phyloP scores from a whole-genome alignment of 140 eudicot species.

The Anethum foeniculum region DNA sequence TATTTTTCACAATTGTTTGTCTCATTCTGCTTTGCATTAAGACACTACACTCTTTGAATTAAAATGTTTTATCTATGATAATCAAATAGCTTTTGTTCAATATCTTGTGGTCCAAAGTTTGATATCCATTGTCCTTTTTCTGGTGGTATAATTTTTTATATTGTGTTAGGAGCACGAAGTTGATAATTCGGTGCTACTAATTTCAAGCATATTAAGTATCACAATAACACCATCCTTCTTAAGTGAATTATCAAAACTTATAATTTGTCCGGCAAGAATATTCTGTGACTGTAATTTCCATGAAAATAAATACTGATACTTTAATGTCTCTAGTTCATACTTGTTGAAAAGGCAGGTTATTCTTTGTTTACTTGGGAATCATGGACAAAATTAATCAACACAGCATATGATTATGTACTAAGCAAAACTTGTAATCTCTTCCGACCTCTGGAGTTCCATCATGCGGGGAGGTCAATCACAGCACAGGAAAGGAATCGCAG shows the following conservation, averaged over 20 bases:
- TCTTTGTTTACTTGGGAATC: background rate
- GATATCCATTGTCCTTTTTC: background rate
- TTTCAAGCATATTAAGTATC: background rate
- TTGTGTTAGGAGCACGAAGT: background rate
- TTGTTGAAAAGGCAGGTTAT: background rate
- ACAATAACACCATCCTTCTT: background rate
- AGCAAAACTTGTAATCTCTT: background rate
- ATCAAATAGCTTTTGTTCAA: background rate
- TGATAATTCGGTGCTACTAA: background rate
- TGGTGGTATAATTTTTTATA: background rate
- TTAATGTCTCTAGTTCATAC: background rate
- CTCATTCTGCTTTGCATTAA: background rate
- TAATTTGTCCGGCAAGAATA: background rate
- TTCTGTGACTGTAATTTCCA: too few relatives aligned
- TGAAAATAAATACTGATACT: background rate
- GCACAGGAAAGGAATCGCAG: too few relatives aligned
- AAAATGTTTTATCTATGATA: background rate
- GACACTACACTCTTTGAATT: background rate
- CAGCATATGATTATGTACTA: background rate
- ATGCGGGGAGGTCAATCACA: too few relatives aligned
- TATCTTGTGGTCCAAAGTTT: background rate
- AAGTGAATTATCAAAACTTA: background rate
- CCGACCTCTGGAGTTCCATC: too few relatives aligned
- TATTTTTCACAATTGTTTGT: background rate
- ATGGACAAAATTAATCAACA: background rate